Percentiles rank a stretch among this genome's conserved stretches.
Conservation (phyloP, 371 early-diverging fungal species). For the Mortierella sp. region DNA sequence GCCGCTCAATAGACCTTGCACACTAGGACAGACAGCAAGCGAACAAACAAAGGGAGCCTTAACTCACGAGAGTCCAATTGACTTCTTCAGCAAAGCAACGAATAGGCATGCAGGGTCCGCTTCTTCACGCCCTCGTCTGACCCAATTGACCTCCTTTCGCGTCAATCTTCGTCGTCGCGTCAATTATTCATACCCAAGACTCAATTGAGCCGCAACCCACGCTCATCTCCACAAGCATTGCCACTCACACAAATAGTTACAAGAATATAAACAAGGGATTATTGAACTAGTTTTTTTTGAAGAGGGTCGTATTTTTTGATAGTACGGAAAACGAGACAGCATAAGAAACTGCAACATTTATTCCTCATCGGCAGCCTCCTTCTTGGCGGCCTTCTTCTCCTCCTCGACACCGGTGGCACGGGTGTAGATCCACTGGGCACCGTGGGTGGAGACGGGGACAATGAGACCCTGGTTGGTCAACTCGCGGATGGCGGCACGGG, state of each 20-base stretch:
- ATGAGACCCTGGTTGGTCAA: constrained; percentile 94
- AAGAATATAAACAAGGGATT: too few species aligned
- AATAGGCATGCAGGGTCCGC: neutral
- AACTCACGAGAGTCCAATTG: neutral
- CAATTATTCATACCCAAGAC: neutral
- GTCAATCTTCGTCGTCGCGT: neutral
- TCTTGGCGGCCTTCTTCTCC: constrained; percentile 62
- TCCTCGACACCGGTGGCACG: constrained; percentile 86
- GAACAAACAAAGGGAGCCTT: neutral
- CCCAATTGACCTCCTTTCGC: neutral
- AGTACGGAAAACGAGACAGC: too few species aligned
- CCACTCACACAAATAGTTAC: neutral
- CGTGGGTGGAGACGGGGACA: constrained; percentile 89
- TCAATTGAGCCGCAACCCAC: neutral
- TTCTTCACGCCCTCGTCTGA: too few species aligned
- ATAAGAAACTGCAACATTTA: constrained; percentile 15
- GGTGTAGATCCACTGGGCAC: constrained; percentile 97
- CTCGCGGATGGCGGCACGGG: constrained; percentile 94
- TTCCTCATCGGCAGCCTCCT: constrained; percentile 53
- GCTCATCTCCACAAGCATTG: neutral
- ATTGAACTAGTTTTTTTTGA: too few species aligned
- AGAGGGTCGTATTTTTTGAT: too few species aligned
- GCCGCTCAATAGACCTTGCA: neutral
- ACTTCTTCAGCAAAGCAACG: too few species aligned
- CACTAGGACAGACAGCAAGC: too few species aligned